Evolutionary conservation across 805 yeast genomes (phyloP).

Genomic region (Hanseniaspora singularis): DNA sequence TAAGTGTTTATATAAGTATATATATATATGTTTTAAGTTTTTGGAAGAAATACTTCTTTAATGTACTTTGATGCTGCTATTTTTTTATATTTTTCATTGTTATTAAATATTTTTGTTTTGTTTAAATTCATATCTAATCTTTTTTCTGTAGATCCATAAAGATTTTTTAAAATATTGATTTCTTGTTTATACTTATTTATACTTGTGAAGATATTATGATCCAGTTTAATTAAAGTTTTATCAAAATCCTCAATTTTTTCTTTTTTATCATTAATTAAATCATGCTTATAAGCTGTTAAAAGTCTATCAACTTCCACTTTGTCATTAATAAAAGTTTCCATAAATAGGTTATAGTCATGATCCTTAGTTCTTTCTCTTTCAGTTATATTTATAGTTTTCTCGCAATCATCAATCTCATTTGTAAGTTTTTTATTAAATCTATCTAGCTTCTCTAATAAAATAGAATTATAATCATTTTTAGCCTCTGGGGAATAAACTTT

Average conservation of each 20-base stretch:
- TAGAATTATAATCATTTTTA: constrained; percentile 1
- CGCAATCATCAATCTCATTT: constrained; percentile 16
- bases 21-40: not conserved
- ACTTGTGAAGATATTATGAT: not conserved
- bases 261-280: not conserved
- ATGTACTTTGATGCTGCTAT: constrained; percentile 4
- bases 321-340: too few relatives aligned
- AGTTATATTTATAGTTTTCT: too few relatives aligned
- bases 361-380: too few relatives aligned
- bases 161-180: not conserved
- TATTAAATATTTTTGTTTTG: not conserved
- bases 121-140: not conserved
- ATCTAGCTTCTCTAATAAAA: not conserved
- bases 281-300: too few relatives aligned
- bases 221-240: not conserved
- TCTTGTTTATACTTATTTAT: not conserved
- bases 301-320: too few relatives aligned
- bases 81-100: not conserved
- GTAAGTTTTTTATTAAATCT: not conserved
- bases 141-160: not conserved
- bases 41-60: not conserved
- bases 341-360: too few relatives aligned
- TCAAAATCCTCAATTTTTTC: not conserved
- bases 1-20: not conserved
- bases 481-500: constrained; percentile 10